phyloP scores from a whole-genome alignment of 2,329 filamentous ascomycete genomes.

The Fusarium newnesense region DNA sequence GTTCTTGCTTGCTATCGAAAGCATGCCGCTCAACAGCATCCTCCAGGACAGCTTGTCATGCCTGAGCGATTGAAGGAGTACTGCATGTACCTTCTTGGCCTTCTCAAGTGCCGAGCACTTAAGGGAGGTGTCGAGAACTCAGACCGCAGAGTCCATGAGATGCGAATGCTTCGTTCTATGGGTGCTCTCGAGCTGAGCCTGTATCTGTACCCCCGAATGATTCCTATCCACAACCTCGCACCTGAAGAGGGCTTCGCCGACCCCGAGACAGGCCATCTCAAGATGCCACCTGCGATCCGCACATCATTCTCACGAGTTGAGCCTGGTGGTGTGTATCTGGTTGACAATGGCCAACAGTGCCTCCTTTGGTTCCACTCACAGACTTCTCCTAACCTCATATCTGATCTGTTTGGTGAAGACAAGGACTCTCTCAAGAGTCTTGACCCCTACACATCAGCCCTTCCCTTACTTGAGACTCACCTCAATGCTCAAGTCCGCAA shows the following conservation, averaged over 20 bases:
- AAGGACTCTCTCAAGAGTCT: slow-evolving; percentile 76
- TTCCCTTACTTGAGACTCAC: slow-evolving; percentile 90
- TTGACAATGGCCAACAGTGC: slow-evolving; percentile 94
- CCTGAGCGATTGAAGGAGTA: slow-evolving; percentile 97
- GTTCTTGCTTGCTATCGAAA: slow-evolving; percentile 93
- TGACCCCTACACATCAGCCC: slow-evolving; percentile 80
- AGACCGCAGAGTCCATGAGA: slow-evolving; percentile 89
- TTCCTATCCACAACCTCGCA: slow-evolving; percentile 89
- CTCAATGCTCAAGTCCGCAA: slow-evolving; percentile 96
- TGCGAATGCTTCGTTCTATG: slow-evolving; percentile 90
- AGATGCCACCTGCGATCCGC: slow-evolving; percentile 82
- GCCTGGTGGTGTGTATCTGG: slow-evolving; percentile 90
- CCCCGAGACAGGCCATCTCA: slow-evolving; percentile 82
- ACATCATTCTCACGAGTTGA: slow-evolving; percentile 90
- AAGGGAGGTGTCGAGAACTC: slow-evolving; percentile 92
- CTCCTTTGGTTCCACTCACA: slow-evolving; percentile 93
- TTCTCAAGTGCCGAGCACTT: slow-evolving; percentile 91
- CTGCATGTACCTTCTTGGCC: slow-evolving; percentile 91
- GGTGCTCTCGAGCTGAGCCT: slow-evolving; percentile 85
- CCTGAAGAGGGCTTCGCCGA: slow-evolving; percentile 94
- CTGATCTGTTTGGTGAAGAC: slow-evolving; percentile 88
- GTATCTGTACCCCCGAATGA: slow-evolving; percentile 95
- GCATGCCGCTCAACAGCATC: slow-evolving; percentile 86
- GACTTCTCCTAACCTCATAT: slow-evolving; percentile 89
- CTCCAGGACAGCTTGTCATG: slow-evolving; percentile 91